Conservation (phyloP, 352 stramenopile species). For the Phytopythium aichiense region DNA sequence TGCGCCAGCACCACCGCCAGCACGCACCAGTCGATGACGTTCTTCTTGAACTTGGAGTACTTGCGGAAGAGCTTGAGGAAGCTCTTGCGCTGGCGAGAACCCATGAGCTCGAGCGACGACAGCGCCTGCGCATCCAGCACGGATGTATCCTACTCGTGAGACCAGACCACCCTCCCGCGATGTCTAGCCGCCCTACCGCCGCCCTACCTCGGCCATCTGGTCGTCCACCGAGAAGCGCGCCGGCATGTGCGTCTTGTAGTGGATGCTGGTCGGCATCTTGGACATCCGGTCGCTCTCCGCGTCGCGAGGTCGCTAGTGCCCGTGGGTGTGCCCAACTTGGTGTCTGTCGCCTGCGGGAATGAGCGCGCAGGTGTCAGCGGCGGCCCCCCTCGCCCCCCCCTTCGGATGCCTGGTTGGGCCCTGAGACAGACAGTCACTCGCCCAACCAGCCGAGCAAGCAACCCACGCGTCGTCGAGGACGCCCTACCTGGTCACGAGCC, state of each 20-base stretch:
- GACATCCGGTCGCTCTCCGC: background rate
- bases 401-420: background rate
- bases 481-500: background rate
- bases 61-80: slow-evolving; percentile 90
- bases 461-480: background rate
- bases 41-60: slow-evolving; percentile 82
- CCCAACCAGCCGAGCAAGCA: background rate
- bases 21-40: slow-evolving; percentile 72
- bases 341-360: background rate
- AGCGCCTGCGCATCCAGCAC: slow-evolving; percentile 34
- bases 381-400: background rate
- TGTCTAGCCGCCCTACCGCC: slow-evolving; percentile 3
- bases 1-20: background rate
- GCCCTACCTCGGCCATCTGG: slow-evolving; percentile 78
- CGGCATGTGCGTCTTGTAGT: slow-evolving; percentile 87
- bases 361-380: background rate
- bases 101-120: slow-evolving; percentile 76
- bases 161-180: too few species aligned
- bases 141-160: too few species aligned
- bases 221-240: slow-evolving; percentile 83
- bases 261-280: slow-evolving; percentile 32
- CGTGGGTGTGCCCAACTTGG: background rate
- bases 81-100: slow-evolving; percentile 74
- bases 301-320: too few species aligned
- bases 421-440: too few species aligned